Conservation (phyloP, 345 rosid genomes). For the Euphorbia peplus region DNA sequence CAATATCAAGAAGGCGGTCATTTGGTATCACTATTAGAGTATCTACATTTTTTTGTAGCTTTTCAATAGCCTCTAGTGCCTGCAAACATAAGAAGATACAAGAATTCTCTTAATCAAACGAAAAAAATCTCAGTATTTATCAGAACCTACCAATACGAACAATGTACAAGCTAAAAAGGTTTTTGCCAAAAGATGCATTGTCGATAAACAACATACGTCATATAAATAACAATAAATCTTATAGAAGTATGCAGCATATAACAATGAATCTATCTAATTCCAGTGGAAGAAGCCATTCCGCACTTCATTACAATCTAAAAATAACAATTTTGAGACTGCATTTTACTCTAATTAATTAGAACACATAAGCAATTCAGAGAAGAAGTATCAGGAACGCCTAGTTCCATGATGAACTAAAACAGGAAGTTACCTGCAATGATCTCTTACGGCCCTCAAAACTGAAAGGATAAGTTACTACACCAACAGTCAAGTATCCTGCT, state of each 20-base stretch:
- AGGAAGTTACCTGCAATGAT: constrained; percentile 65
- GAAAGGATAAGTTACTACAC: constrained; percentile 97
- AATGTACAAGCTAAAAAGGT: background rate
- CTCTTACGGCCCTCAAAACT: constrained; percentile 99
- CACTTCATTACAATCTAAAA: too few species aligned
- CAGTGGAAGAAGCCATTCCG: too few species aligned
- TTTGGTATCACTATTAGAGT: constrained; percentile 95
- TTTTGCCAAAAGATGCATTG: too few species aligned
- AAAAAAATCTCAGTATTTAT: background rate
- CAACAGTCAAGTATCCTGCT: constrained; percentile 93
- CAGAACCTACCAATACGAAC: background rate
- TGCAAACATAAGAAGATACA: constrained; percentile 29
- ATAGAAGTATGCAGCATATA: too few species aligned
- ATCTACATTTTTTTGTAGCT: constrained; percentile 90
- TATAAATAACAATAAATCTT: background rate
- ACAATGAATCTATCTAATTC: background rate
- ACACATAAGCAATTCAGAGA: background rate
- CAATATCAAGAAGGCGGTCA: constrained; percentile 93
- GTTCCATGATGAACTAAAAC: constrained; percentile 6
- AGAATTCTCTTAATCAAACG: background rate
- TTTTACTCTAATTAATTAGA: background rate
- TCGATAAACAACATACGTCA: too few species aligned
- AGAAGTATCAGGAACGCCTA: background rate
- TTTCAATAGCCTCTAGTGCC: constrained; percentile 97
- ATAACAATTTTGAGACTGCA: background rate